Conservation (phyloP, 495 filamentous ascomycete species). For the Xylaria intraflava region DNA sequence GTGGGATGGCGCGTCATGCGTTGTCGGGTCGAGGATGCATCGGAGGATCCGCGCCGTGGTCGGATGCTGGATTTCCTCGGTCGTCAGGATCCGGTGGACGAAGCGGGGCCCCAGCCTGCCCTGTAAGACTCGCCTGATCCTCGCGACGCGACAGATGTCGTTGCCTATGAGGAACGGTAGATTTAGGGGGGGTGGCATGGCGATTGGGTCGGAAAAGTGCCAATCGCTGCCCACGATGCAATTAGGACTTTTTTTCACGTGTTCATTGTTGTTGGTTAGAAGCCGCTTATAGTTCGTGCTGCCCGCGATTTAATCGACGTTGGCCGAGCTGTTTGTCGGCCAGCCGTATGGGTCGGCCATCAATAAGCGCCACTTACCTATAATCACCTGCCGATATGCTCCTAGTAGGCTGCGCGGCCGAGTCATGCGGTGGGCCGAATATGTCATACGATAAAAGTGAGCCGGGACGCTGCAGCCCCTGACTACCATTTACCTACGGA, state of each 20-base stretch:
- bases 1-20: not conserved
- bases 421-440: too few relatives aligned
- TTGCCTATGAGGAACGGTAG: conserved; percentile 44
- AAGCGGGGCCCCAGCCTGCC: conserved; percentile 25
- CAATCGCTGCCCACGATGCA: not conserved
- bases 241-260: not conserved
- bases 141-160: conserved; percentile 47
- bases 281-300: too few relatives aligned
- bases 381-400: too few relatives aligned
- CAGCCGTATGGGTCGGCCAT: too few relatives aligned
- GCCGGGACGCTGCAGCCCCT: too few relatives aligned
- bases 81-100: conserved; percentile 34
- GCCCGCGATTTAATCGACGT: too few relatives aligned
- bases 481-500: too few relatives aligned
- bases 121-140: conserved; percentile 36
- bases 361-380: too few relatives aligned
- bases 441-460: too few relatives aligned
- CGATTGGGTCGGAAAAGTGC: not conserved
- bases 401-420: too few relatives aligned
- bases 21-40: conserved; percentile 1
- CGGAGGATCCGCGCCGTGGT: conserved; percentile 1
- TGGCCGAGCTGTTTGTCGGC: too few relatives aligned
- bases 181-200: not conserved
- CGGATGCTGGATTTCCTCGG: conserved; percentile 26
- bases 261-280: too few relatives aligned